Evolutionary conservation across 1,284 basidiomycete species (phyloP), one percentile per base, ranked within the genome.

Genomic region (Moniliella sp.): DNA sequence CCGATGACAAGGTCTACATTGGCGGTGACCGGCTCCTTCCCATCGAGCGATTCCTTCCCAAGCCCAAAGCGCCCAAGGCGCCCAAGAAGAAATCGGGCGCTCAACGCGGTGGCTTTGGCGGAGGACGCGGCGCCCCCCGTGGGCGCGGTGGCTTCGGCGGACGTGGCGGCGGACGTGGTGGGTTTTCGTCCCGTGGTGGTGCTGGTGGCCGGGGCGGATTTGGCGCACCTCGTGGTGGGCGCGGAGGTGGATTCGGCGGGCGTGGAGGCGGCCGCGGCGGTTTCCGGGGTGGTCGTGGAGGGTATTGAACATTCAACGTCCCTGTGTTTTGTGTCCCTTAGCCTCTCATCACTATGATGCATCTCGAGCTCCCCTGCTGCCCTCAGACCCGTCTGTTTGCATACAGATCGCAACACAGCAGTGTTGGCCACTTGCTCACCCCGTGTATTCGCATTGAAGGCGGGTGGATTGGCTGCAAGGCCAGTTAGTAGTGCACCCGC

Each of bases 1-100:
- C 78, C 55, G 86, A 88, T 32, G 91, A 99, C 67, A 94, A 91
- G 62, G 83, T 99, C 27, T 99, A 79, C 64, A 94, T 97, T 53
- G 80, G 73, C 27, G 76, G 77, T 25, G 91, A 99, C 67, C 94
- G 94, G 64, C 71, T 97, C 27, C 67, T 99, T 29, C 91, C 91
- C 5, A 76, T 97, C 41, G 91, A 99, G 48, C 68, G 91, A 39
- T 99, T 99, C 67, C 66, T 99, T 45, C 91, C 91, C 3, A 97
- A 88, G 67, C 88, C 91, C 32, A 94, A 93, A 67, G 31, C 32
- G 9, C n/a, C n/a, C n/a, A 18, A 28, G 35, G 37, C 35, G 9
- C 34, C 39, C 15, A 40, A 40, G 25, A 34, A 34, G 28, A 39
- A 39, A 32, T 21, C 29, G 4, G 34, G 33, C 4, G 26, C 28